A percentile compares a stretch with the other conserved stretches of the same genome.
Conservation (phyloP, 441 rosid species). For the Adansonia grandidieri region DNA sequence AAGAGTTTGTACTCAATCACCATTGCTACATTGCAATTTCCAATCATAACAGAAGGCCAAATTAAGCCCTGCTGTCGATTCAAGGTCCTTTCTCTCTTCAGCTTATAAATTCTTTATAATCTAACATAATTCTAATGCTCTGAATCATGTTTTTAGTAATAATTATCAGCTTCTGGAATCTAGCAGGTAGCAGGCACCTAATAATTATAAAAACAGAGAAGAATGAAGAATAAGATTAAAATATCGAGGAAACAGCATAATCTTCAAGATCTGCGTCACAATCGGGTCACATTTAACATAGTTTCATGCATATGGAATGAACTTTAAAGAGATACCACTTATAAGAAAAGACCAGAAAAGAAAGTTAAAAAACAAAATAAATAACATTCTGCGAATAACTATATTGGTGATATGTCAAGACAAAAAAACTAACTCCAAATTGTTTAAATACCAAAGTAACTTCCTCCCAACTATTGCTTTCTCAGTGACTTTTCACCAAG, state of each 20-base stretch:
- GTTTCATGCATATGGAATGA: background rate
- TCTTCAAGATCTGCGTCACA: background rate
- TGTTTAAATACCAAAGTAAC: background rate
- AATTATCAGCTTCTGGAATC: background rate
- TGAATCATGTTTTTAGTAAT: background rate
- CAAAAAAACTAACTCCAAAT: background rate
- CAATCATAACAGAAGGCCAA: slow-evolving; percentile 7
- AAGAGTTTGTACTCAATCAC: background rate
- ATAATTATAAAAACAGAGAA: background rate
- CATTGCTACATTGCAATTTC: background rate
- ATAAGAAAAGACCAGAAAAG: background rate
- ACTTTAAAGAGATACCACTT: background rate
- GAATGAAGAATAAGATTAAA: background rate
- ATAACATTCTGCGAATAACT: slow-evolving; percentile 6
- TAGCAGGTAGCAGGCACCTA: background rate
- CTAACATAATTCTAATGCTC: background rate
- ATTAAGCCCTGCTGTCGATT: background rate
- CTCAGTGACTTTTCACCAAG: background rate
- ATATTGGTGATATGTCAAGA: background rate
- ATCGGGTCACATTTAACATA: background rate
- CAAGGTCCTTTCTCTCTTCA: slow-evolving; percentile 17
- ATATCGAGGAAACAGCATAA: background rate
- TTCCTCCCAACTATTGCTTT: background rate
- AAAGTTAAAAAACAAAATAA: background rate
- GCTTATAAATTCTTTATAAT: background rate